phyloP scores from a whole-genome alignment of 1,284 basidiomycete genomes.

The Moesziomyces antarcticus region DNA sequence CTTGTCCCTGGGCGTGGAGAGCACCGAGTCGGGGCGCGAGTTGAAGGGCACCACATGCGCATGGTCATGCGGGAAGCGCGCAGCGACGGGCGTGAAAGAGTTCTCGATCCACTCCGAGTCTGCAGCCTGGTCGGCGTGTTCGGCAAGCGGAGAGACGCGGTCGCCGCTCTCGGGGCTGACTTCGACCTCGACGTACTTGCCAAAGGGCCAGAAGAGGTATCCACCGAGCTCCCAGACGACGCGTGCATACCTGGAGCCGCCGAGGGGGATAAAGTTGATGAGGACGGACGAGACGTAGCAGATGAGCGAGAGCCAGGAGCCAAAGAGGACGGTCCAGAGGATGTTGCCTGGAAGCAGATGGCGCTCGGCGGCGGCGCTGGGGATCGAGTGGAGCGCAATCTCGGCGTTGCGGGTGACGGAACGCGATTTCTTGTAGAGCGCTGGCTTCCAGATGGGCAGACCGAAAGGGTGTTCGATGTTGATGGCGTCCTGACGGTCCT shows the following conservation, averaged over 20 bases:
- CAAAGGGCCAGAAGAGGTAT: slow-evolving; percentile 98
- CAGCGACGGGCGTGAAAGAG: slow-evolving; percentile 58
- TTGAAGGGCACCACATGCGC: slow-evolving; percentile 54
- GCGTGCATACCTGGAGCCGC: slow-evolving; percentile 85
- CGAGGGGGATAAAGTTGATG: slow-evolving; percentile 78
- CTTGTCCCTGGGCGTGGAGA: slow-evolving; percentile 25
- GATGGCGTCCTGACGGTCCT: slow-evolving; percentile 93
- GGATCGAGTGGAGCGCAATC: slow-evolving; percentile 88
- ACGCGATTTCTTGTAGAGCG: slow-evolving; percentile 96
- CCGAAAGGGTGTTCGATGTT: slow-evolving; percentile 99
- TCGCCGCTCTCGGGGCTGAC: slow-evolving; percentile 66
- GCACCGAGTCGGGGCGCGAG: slow-evolving; percentile 31
- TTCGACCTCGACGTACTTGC: slow-evolving; percentile 93
- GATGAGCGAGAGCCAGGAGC: slow-evolving; percentile 80
- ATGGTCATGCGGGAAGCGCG: slow-evolving; percentile 59
- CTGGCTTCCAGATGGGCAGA: slow-evolving; percentile 99
- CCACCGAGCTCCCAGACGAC: slow-evolving; percentile 91
- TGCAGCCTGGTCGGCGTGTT: slow-evolving; percentile 10
- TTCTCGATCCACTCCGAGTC: slow-evolving; percentile 69
- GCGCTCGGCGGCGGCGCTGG: slow-evolving; percentile 88
- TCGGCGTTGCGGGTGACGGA: slow-evolving; percentile 97
- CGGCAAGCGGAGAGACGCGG: slow-evolving; percentile 33
- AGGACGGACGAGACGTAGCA: slow-evolving; percentile 78
- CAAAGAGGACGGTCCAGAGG: slow-evolving; percentile 86
- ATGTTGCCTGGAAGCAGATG: slow-evolving; percentile 92